These are phyloP conservation scores for Aegilops sharonensis DNA, from an alignment of 176 grass and related monocot species.

Conservation along the genomic window DNA sequence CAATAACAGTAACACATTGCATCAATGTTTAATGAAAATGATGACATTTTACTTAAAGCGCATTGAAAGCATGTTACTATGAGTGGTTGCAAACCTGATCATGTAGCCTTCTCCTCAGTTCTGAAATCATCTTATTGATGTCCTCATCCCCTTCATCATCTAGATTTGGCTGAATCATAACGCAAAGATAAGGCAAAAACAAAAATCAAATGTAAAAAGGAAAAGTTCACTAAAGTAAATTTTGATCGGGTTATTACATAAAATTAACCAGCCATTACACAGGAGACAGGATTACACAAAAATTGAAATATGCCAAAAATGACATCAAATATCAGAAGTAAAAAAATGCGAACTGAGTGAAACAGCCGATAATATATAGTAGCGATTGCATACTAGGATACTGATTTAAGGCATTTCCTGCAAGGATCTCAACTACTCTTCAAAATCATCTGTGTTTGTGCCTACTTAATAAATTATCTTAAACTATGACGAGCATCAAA, in stretches of 20 bases:
- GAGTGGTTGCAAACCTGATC: constrained; percentile 46
- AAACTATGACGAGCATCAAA: background rate
- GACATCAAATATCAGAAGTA: background rate
- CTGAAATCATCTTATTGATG: constrained; percentile 64
- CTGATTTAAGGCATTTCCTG: background rate
- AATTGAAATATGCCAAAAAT: background rate
- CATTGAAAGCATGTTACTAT: constrained; percentile 17
- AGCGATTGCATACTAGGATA: background rate
- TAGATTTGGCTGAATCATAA: constrained; percentile 57
- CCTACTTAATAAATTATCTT: background rate
- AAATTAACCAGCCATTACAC: background rate
- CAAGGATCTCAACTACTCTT: background rate
- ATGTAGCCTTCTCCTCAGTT: constrained; percentile 58
- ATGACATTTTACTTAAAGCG: background rate
- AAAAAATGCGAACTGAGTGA: background rate
- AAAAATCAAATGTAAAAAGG: background rate
- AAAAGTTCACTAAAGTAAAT: background rate
- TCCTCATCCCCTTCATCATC: constrained; percentile 52
- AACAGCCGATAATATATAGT: background rate
- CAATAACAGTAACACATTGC: background rate
- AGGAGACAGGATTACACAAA: background rate
- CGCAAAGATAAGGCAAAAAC: background rate
- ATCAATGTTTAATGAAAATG: constrained; percentile 6
- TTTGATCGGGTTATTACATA: background rate
- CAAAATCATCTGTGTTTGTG: background rate